Evolutionary conservation across 768 basidiomycete species (phyloP).

Genomic region (Termitomyces sp.): DNA sequence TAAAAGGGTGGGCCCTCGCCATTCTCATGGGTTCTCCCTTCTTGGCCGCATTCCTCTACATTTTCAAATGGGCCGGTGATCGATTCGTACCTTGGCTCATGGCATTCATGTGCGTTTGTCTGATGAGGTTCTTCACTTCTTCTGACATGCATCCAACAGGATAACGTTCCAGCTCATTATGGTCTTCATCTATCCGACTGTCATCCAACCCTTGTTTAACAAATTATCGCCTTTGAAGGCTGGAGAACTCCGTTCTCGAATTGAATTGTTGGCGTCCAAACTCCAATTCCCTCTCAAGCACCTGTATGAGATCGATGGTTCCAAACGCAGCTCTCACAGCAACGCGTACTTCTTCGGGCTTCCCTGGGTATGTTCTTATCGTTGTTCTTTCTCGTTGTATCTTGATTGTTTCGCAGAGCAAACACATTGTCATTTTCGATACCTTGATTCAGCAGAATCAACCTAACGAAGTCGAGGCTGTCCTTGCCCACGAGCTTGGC

Average conservation of each 20-base stretch:
- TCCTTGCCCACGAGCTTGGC: constrained; percentile 95
- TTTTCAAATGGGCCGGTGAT: constrained; percentile 93
- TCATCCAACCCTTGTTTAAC: constrained; percentile 97
- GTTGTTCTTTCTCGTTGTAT: background rate
- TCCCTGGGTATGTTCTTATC: constrained; percentile 65
- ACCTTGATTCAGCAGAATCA: constrained; percentile 91
- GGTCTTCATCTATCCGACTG: constrained; percentile 77
- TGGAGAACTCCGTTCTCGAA: constrained; percentile 74
- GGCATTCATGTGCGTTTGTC: constrained; percentile 73
- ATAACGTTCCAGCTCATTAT: constrained; percentile 81
- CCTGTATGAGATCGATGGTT: constrained; percentile 96
- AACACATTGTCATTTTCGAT: constrained; percentile 96
- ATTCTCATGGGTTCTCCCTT: constrained; percentile 80
- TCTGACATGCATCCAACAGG: constrained; percentile 33
- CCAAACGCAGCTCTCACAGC: constrained; percentile 91
- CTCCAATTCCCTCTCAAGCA: constrained; percentile 94
- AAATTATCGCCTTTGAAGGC: constrained; percentile 84
- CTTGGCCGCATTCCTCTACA: constrained; percentile 80
- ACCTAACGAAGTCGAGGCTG: constrained; percentile 93
- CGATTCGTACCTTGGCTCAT: constrained; percentile 92
- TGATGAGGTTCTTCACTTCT: background rate
- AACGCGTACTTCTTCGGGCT: constrained; percentile 99
- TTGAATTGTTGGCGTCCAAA: constrained; percentile 72
- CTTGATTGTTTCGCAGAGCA: constrained; percentile 48
- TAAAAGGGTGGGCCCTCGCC: constrained; percentile 77